phyloP scores from a whole-genome alignment of 1,284 basidiomycete species.

The Tetrapyrgos nigripes region DNA sequence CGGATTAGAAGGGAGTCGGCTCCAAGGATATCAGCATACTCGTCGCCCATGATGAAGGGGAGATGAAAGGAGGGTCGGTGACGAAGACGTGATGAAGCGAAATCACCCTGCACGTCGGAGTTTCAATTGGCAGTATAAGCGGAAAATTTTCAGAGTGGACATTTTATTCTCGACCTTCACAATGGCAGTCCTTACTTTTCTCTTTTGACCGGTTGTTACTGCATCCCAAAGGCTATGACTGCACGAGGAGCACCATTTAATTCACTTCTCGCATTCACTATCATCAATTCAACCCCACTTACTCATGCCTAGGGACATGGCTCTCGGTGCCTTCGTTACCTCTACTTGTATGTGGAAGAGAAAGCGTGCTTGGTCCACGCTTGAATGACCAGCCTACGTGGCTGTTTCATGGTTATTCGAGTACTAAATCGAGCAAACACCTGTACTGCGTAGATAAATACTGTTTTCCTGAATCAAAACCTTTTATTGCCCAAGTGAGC shows the following conservation, averaged over 20 bases:
- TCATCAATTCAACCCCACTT: constrained; percentile 48
- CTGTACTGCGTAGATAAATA: constrained; percentile 14
- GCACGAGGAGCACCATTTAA: not conserved
- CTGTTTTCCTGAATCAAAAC: constrained; percentile 10
- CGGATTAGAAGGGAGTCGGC: constrained; percentile 51
- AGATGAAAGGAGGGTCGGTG: constrained; percentile 23
- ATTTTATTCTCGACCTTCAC: not conserved
- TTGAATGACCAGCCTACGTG: constrained; percentile 59
- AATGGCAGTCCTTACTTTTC: not conserved
- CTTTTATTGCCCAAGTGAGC: not conserved
- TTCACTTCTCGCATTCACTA: not conserved
- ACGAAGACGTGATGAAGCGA: constrained; percentile 19
- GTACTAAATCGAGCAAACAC: constrained; percentile 74
- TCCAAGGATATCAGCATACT: constrained; percentile 72
- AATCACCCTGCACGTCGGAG: constrained; percentile 9
- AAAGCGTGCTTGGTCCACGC: constrained; percentile 67
- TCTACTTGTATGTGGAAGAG: constrained; percentile 75
- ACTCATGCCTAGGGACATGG: constrained; percentile 75
- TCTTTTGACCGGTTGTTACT: not conserved
- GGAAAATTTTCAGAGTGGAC: not conserved
- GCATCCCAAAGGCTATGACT: too few relatives aligned
- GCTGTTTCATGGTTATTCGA: constrained; percentile 61
- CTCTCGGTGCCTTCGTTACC: constrained; percentile 70
- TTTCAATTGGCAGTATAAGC: not conserved
- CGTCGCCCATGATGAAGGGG: constrained; percentile 55